Conservation (phyloP, 768 basidiomycete species). For the Pulveroboletus sp. region DNA sequence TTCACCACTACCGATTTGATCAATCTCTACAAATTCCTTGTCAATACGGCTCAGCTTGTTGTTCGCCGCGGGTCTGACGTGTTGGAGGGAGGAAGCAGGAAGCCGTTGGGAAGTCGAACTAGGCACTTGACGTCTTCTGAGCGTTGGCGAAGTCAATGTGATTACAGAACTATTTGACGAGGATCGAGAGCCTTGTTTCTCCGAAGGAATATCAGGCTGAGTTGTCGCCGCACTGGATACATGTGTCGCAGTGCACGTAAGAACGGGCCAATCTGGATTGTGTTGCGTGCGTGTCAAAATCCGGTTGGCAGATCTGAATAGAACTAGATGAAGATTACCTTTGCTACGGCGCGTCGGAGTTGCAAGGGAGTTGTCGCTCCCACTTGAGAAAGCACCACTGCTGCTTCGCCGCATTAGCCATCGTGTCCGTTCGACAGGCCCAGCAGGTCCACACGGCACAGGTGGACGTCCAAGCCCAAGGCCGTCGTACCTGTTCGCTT, state of each 20-base stretch:
- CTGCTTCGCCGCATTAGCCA: constrained; percentile 76
- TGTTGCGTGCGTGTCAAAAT: not conserved
- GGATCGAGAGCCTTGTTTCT: constrained; percentile 53
- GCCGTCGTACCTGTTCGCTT: constrained; percentile 51
- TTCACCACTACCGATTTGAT: constrained; percentile 84
- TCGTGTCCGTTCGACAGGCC: constrained; percentile 41
- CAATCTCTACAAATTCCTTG: constrained; percentile 73
- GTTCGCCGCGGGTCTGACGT: constrained; percentile 35
- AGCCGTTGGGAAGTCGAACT: constrained; percentile 20
- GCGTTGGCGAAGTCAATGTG: constrained; percentile 44
- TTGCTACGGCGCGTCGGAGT: constrained; percentile 60
- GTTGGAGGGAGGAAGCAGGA: constrained; percentile 20
- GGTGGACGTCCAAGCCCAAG: constrained; percentile 62
- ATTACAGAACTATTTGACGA: constrained; percentile 49
- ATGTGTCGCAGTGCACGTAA: constrained; percentile 43
- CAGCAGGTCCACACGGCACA: constrained; percentile 23
- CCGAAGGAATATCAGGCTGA: constrained; percentile 33
- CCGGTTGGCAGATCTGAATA: not conserved
- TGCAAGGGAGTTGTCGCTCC: constrained; percentile 57
- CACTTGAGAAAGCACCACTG: constrained; percentile 76
- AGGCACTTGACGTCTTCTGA: constrained; percentile 33
- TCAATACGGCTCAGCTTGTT: constrained; percentile 67
- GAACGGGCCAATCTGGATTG: constrained; percentile 51
- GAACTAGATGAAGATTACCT: constrained; percentile 45
- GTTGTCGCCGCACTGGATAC: constrained; percentile 44